Evolutionary conservation across 768 basidiomycete genomes (phyloP), one percentile per base, ranked within the genome.

Genomic region (Russula vinacea): DNA sequence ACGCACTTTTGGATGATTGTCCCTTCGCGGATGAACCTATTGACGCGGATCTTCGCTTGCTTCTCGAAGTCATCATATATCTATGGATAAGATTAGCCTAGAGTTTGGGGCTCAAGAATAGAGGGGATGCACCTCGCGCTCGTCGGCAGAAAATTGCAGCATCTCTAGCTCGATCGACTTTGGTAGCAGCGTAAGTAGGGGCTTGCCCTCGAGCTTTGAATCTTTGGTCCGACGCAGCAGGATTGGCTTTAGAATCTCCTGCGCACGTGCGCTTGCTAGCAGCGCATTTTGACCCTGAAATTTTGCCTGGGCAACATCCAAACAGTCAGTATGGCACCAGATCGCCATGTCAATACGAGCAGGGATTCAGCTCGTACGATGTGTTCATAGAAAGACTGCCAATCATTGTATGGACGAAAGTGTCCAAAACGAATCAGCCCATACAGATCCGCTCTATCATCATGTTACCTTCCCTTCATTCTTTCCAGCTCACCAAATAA

Each of bases 371-470:
- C 78, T n/a, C n/a, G 58, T 66, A 84, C 86, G n/a, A 88, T 76
- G 68, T 83, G 77, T 3, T 73, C 74, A 60, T 87, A 81, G 75
- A 90, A 94, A 50, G 79, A 75, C 11, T 77, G 71, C 88, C 89
- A 93, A 62, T 89, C 86, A 66, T 87, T 87, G 80, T 80, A 92
- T 0, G 88, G 87, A 7, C 82, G 75, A 71, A 87, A 87, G n/a
- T 78, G 81, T 3, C 86, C 86, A 70, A 88, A 90, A 3, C 88
- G 83, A 39, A 90, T 75, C 32, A 88, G 78, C 8, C 87, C 85
- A 70, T 89, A 89, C 26, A 89, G 80, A 71, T 89, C 88, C 11
- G 84, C 84, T 24, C 86, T 86, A 68, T 37, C 51, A 35, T 58
- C 16, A 57, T 8, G 44, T 42, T 52, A 56, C 5, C n/a, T 24